A percentile compares a stretch with the other conserved stretches of the same genome.
These are phyloP conservation scores for Cutaneotrichosporon arboriforme DNA, from an alignment of 1,284 basidiomycete genomes.

Conservation along the genomic window DNA sequence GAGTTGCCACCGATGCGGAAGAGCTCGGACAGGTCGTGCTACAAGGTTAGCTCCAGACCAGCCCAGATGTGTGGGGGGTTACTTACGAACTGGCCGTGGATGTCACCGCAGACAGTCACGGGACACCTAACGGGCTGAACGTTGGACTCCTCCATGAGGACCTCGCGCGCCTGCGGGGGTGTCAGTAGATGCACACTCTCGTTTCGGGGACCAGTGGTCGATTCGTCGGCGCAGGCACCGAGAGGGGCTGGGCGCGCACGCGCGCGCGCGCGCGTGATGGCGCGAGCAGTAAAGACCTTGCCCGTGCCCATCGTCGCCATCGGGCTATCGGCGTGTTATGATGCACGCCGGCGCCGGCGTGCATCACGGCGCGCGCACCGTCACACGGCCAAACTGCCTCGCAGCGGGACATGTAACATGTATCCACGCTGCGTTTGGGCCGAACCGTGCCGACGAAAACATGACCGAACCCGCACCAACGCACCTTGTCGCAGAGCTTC, in stretches of 20 bases:
- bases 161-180: slow-evolving; percentile 80
- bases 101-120: slow-evolving; percentile 95
- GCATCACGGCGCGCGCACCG: background rate
- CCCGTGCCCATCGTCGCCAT: background rate
- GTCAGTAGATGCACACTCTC: slow-evolving; percentile 2
- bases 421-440: background rate
- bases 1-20: slow-evolving; percentile 99
- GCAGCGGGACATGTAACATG: no score
- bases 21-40: slow-evolving; percentile 98
- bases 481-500: slow-evolving; percentile 96
- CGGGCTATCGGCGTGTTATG: background rate
- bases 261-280: background rate
- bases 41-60: no score
- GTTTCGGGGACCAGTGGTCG: background rate
- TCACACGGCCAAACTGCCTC: no score
- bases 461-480: slow-evolving; percentile 30
- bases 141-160: slow-evolving; percentile 95
- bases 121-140: slow-evolving; percentile 97
- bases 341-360: background rate
- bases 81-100: slow-evolving; percentile 99
- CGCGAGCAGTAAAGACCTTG: background rate
- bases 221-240: background rate
- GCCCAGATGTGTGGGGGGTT: no score
- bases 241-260: background rate
- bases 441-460: background rate